A percentile compares a stretch with the other conserved stretches of the same genome.
Conservation (phyloP, 2,329 filamentous ascomycete species). For the Dissoconium aciculare region DNA sequence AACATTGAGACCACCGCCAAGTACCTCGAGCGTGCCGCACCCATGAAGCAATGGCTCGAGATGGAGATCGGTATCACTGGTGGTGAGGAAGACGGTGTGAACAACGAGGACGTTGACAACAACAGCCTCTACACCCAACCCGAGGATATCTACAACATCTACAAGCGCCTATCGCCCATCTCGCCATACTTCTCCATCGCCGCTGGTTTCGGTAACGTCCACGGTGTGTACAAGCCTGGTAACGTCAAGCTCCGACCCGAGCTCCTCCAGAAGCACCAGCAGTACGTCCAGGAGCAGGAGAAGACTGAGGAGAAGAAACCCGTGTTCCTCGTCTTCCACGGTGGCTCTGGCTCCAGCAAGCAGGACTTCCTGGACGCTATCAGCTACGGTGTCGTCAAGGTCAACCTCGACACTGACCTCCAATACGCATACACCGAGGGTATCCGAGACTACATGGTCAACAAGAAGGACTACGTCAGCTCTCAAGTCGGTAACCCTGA, state of each 20-base stretch:
- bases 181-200: slow-evolving; percentile 96
- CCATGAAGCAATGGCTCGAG: slow-evolving; percentile 98
- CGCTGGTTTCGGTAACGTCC: slow-evolving; percentile 95
- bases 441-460: slow-evolving; percentile 85
- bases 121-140: slow-evolving; percentile 94
- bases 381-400: slow-evolving; percentile 90
- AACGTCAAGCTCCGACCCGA: slow-evolving; percentile 96
- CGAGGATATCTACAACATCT: slow-evolving; percentile 86
- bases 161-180: slow-evolving; percentile 70
- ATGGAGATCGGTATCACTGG: slow-evolving; percentile 96
- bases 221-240: slow-evolving; percentile 96
- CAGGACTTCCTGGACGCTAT: slow-evolving; percentile 83
- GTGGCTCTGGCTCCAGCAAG: slow-evolving; percentile 82
- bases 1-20: slow-evolving; percentile 86
- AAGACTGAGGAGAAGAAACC: slow-evolving; percentile 64
- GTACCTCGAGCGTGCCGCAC: slow-evolving; percentile 86
- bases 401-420: slow-evolving; percentile 97
- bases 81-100: slow-evolving; percentile 95
- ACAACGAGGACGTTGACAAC: slow-evolving; percentile 97
- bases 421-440: slow-evolving; percentile 87
- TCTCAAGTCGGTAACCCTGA: slow-evolving; percentile 88
- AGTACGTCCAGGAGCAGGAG: slow-evolving; percentile 71
- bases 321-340: slow-evolving; percentile 99
- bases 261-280: slow-evolving; percentile 93
- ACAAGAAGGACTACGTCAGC: slow-evolving; percentile 88